These are phyloP conservation scores for Coprinellus aureogranulatus DNA, from an alignment of 768 basidiomycete genomes.

Conservation along the genomic window DNA sequence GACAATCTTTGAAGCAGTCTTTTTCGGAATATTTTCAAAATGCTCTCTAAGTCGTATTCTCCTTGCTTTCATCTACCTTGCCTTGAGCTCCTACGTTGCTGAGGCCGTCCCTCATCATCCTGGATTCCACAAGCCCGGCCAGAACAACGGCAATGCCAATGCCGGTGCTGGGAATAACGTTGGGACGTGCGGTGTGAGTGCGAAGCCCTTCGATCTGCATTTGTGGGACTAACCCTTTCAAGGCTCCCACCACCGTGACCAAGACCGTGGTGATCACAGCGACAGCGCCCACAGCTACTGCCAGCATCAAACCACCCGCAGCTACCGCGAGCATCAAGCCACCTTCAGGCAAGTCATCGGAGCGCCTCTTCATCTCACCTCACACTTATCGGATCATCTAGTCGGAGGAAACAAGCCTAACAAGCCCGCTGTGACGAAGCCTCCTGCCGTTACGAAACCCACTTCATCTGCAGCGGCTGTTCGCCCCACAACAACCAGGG, in stretches of 20 bases:
- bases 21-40: slow-evolving; percentile 23
- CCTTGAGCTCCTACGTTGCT: slow-evolving; percentile 30
- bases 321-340: slow-evolving; percentile 4
- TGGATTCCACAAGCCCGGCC: slow-evolving; percentile 7
- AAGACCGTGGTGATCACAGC: slow-evolving; percentile 8
- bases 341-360: background rate
- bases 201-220: background rate
- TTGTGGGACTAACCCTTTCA: background rate
- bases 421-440: background rate
- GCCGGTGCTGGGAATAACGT: background rate
- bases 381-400: background rate
- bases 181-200: background rate
- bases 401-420: background rate
- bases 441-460: background rate
- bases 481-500: background rate
- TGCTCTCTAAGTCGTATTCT: slow-evolving; percentile 39
- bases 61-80: slow-evolving; percentile 38
- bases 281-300: slow-evolving; percentile 18
- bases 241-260: background rate
- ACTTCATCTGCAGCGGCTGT: background rate
- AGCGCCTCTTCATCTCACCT: no score
- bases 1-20: slow-evolving; percentile 3
- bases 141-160: background rate
- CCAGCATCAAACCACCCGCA: slow-evolving; percentile 11
- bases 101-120: slow-evolving; percentile 26